A percentile compares a stretch with the other conserved stretches of the same genome.
Evolutionary conservation across 768 basidiomycete species (phyloP).

Genomic region (Strobilomyces dryophilus): DNA sequence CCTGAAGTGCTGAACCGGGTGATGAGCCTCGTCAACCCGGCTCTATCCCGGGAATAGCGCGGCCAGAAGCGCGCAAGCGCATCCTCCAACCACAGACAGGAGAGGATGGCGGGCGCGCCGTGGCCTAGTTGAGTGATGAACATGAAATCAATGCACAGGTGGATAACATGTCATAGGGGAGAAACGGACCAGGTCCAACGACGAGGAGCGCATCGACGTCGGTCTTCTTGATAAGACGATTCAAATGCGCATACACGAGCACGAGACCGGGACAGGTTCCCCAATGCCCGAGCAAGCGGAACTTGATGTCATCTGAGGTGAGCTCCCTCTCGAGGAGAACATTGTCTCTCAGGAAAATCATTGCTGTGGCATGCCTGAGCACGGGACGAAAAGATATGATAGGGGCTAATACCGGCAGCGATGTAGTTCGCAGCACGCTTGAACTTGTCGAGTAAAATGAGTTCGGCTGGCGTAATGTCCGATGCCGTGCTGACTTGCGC

Average conservation of each 20-base stretch:
- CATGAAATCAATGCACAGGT: not conserved
- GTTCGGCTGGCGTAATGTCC: conserved; percentile 48
- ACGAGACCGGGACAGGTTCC: conserved; percentile 78
- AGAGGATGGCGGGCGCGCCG: conserved; percentile 84
- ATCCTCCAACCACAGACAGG: conserved; percentile 83
- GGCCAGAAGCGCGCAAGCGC: conserved; percentile 58
- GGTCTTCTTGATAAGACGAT: conserved; percentile 56
- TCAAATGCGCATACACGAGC: conserved; percentile 70
- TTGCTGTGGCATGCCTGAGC: conserved; percentile 41
- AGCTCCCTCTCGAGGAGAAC: conserved; percentile 60
- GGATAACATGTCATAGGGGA: not conserved
- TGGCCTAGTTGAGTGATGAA: conserved; percentile 43
- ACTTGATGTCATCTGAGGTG: conserved; percentile 70
- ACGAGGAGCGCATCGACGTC: conserved; percentile 67
- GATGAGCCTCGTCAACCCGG: conserved; percentile 65
- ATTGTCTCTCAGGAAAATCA: conserved; percentile 81
- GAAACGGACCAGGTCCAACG: conserved; percentile 63
- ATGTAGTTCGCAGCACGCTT: conserved; percentile 66
- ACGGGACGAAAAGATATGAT: not conserved
- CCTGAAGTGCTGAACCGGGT: conserved; percentile 75
- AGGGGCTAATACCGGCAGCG: conserved; percentile 49
- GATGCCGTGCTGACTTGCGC: conserved; percentile 45
- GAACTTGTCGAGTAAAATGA: conserved; percentile 49
- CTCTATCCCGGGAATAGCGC: conserved; percentile 49
- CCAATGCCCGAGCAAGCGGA: conserved; percentile 79